Percentiles rank a stretch among this genome's conserved stretches.
These are phyloP conservation scores for Thalassiosira gravida DNA, from an alignment of 352 stramenopile species.

Conservation along the genomic window DNA sequence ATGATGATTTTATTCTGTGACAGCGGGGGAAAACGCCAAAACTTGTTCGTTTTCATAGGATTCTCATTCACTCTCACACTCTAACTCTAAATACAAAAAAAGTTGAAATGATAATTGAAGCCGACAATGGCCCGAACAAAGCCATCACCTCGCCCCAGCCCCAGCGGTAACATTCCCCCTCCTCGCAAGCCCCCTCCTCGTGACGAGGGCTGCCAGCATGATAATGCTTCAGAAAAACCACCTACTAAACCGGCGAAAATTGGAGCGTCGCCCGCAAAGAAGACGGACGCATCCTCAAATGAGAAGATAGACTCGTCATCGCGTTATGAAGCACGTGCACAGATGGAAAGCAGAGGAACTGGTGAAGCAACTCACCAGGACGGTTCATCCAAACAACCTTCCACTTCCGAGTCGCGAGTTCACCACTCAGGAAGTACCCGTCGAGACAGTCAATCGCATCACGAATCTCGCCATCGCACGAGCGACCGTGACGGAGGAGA, in stretches of 20 bases:
- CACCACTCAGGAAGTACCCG: background rate
- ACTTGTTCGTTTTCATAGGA: too few species aligned
- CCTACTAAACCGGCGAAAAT: background rate
- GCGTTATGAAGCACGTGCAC: background rate
- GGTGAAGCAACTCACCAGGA: background rate
- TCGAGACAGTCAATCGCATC: background rate
- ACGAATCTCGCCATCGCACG: background rate
- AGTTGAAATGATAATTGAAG: too few species aligned
- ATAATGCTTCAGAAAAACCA: background rate
- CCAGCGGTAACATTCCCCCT: too few species aligned
- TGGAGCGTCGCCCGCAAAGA: background rate
- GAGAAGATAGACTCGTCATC: too few species aligned
- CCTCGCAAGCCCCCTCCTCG: constrained; percentile 12
- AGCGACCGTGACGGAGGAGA: background rate
- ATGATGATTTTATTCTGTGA: too few species aligned
- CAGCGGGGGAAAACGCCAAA: too few species aligned
- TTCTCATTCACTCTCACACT: too few species aligned
- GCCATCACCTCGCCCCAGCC: too few species aligned
- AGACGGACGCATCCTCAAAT: background rate
- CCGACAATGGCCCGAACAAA: too few species aligned
- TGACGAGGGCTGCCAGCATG: background rate
- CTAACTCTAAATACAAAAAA: too few species aligned
- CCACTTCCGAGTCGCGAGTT: background rate
- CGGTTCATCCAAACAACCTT: background rate
- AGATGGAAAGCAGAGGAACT: background rate